Conservation (phyloP, 2,329 filamentous ascomycete species). For the Penicillium expansum region DNA sequence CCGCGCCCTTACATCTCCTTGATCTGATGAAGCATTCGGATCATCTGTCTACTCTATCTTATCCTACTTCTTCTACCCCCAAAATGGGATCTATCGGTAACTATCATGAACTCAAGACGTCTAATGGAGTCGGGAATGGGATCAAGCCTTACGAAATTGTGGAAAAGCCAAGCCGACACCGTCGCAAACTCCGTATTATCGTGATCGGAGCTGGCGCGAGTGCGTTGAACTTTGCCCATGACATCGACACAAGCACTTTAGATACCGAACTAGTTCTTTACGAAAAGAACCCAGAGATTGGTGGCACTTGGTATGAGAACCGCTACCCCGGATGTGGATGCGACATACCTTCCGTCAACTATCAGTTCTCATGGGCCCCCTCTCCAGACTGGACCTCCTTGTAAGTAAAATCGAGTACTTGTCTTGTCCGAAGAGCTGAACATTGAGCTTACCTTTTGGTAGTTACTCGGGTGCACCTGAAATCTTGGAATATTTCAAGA, state of each 20-base stretch:
- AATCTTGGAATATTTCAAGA: constrained; percentile 30
- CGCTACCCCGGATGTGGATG: constrained; percentile 35
- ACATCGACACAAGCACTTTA: constrained; percentile 12
- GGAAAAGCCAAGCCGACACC: constrained; percentile 10
- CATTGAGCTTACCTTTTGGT: constrained; percentile 3
- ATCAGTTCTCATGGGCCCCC: constrained; percentile 35
- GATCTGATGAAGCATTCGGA: not conserved
- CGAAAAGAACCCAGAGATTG: constrained; percentile 38
- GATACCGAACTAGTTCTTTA: constrained; percentile 26
- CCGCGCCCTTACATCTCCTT: not conserved
- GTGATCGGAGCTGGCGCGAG: constrained; percentile 19
- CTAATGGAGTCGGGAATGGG: not conserved
- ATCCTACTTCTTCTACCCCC: not conserved
- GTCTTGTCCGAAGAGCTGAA: constrained; percentile 5
- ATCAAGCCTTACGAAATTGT: constrained; percentile 6
- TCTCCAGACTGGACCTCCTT: constrained; percentile 21
- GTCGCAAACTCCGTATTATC: constrained; percentile 15
- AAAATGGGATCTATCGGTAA: constrained; percentile 7
- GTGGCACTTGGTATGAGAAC: constrained; percentile 40
- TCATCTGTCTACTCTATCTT: not conserved
- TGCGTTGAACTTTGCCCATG: constrained; percentile 17
- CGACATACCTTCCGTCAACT: constrained; percentile 32
- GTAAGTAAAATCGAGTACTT: constrained; percentile 1
- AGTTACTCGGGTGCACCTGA: constrained; percentile 28
- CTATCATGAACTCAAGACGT: not conserved